Base-by-base conservation (phyloP, 257 asterid species). In the Primulina eburnea region DNA sequence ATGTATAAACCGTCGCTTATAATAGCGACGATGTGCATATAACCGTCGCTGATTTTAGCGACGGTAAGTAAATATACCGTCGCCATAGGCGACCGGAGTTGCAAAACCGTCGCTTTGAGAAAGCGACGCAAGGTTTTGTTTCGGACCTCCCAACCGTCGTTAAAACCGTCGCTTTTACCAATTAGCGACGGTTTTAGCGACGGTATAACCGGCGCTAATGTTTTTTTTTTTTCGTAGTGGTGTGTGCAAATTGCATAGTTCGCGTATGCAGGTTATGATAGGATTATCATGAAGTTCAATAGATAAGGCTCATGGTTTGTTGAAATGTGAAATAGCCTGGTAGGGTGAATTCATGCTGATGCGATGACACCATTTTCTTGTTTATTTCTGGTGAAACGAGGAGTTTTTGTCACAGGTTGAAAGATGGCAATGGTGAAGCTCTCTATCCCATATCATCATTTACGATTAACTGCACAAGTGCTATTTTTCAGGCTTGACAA, bases 381-480 rank as follows among this genome's bases (percentile, higher is more conserved):
- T 69, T 69, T 57, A 21, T 62, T n/a, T 68, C 40, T 50, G 61
- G 47, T 56, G 40, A 33, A 7, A 4, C 70, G 21, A 29, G 65
- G 64, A 65, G 73, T 80, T 70, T 73, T 58, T 68, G 69, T 70
- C 73, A 47, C 84, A 90, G 96, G 79, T 63, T 90, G 55, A 86
- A 82, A 81, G 85, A 88, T 73, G 87, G 89, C 67, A 79, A 70
- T 59, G 85, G 92, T 71, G 88, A 84, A 78, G 76, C 79, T 65
- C 65, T 73, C 26, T 88, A 86, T 79, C 92, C 90, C 59, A 82
- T 86, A 76, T 84, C 90, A 69, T 84, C 96, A 62, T 90, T 90
- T 72, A 61, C 56, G 67, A 83, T 86, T 74, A 59, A 90, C 78
- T 87, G 95, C 86, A 90, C 95, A 0, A 92, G 96, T 90, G 81